Percentiles rank a stretch among this genome's conserved stretches.
phyloP scores from a whole-genome alignment of 108 stramenopile genomes.

The Conticribra weissflogii region DNA sequence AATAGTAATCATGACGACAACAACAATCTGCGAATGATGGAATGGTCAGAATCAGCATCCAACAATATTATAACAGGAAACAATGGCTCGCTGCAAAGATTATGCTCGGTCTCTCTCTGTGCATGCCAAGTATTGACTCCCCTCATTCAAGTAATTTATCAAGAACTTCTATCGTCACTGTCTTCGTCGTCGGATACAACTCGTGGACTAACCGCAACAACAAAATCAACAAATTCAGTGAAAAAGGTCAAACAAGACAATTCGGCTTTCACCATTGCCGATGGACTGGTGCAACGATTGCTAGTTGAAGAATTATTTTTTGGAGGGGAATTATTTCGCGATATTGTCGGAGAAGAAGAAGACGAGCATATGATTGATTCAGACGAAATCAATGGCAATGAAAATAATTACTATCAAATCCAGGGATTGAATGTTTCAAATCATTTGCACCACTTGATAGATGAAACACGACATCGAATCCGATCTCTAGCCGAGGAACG shows the following conservation, averaged over 20 bases:
- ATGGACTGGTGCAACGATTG: constrained; percentile 62
- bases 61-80: constrained; percentile 4
- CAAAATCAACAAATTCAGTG: neutral
- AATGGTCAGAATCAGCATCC: too few species aligned
- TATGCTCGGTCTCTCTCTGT: constrained; percentile 31
- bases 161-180: constrained; percentile 12
- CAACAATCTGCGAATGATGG: too few species aligned
- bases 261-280: constrained; percentile 65
- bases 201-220: neutral
- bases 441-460: neutral
- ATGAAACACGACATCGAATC: constrained; percentile 33
- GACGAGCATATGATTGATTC: constrained; percentile 44
- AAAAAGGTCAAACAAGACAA: constrained; percentile 47
- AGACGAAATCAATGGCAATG: constrained; percentile 24
- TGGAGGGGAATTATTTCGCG: constrained; percentile 23
- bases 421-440: constrained; percentile 16
- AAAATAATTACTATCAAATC: neutral
- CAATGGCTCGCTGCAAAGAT: constrained; percentile 30
- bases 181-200: too few species aligned
- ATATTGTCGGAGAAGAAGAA: constrained; percentile 51
- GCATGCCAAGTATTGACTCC: constrained; percentile 55
- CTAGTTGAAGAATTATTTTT: constrained; percentile 43
- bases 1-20: too few species aligned
- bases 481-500: constrained; percentile 19
- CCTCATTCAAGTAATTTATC: constrained; percentile 48